Evolutionary conservation across 345 rosid species (phyloP).

Genomic region (Pugionium dolabratum): DNA sequence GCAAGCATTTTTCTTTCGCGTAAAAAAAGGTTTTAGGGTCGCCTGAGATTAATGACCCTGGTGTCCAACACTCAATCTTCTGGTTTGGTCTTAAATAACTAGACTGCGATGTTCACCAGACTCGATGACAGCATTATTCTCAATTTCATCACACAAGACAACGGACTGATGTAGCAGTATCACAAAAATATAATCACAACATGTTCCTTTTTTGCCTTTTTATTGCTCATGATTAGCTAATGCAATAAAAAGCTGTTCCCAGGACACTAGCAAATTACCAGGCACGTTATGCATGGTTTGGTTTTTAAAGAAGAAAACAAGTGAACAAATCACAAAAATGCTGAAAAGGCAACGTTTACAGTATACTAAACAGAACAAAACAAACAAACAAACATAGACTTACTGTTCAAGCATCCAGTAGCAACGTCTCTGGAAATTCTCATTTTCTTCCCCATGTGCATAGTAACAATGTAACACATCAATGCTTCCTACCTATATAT

Average conservation of each 20-base stretch:
- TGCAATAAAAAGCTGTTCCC: not conserved
- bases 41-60: slow-evolving; percentile 17
- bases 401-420: slow-evolving; percentile 98
- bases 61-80: not conserved
- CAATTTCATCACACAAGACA: slow-evolving; percentile 12
- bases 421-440: slow-evolving; percentile 78
- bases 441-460: slow-evolving; percentile 90
- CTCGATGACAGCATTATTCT: slow-evolving; percentile 12
- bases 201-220: not conserved
- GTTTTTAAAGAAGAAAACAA: not conserved
- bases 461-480: slow-evolving; percentile 94
- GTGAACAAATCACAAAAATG: slow-evolving; percentile 17
- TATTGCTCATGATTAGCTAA: slow-evolving; percentile 9
- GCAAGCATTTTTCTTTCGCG: slow-evolving; percentile 9
- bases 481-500: slow-evolving; percentile 72
- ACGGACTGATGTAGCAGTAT: slow-evolving; percentile 6
- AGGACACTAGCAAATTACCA: slow-evolving; percentile 19
- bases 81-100: not conserved
- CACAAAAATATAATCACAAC: not conserved
- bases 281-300: not conserved
- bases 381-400: slow-evolving; percentile 33
- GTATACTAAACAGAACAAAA: slow-evolving; percentile 3
- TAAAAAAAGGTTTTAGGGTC: slow-evolving; percentile 3
- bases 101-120: not conserved
- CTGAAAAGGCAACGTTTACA: not conserved